Conservation (phyloP, 192 early-diverging fungal genomes). For the Geosiphon pyriformis region DNA sequence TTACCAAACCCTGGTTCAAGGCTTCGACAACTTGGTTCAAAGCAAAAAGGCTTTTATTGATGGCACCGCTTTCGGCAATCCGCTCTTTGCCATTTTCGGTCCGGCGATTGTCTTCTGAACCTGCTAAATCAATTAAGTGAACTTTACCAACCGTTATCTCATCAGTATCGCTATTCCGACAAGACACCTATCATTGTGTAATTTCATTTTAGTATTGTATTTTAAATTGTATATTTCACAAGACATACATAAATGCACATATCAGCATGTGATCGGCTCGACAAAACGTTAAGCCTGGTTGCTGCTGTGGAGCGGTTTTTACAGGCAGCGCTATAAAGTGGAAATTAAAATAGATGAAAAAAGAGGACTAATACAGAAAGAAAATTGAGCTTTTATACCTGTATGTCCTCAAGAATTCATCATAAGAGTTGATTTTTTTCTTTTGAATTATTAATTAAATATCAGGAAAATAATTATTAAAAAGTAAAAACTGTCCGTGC, state of each 20-base stretch:
- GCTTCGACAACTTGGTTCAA: constrained; percentile 65
- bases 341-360: neutral
- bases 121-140: constrained; percentile 63
- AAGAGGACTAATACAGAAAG: neutral
- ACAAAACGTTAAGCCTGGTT: constrained; percentile 59
- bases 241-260: constrained; percentile 40
- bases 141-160: constrained; percentile 44
- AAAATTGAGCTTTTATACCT: constrained; percentile 20
- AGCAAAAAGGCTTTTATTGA: constrained; percentile 61
- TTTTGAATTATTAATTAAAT: neutral
- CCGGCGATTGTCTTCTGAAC: constrained; percentile 59
- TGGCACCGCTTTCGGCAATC: constrained; percentile 60
- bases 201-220: neutral
- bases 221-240: constrained; percentile 20
- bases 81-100: constrained; percentile 56
- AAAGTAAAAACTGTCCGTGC: too few relatives aligned
- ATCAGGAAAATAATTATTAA: neutral
- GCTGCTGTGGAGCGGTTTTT: constrained; percentile 55
- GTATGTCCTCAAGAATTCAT: constrained; percentile 39
- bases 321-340: constrained; percentile 39
- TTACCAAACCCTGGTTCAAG: constrained; percentile 44
- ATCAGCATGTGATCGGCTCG: constrained; percentile 60
- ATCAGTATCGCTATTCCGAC: constrained; percentile 30
- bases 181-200: constrained; percentile 23
- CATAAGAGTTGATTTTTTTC: constrained; percentile 40